A percentile compares a stretch with the other conserved stretches of the same genome.
Evolutionary conservation across 116 monocot species (phyloP).

Genomic region (Cymodocea nodosa): DNA sequence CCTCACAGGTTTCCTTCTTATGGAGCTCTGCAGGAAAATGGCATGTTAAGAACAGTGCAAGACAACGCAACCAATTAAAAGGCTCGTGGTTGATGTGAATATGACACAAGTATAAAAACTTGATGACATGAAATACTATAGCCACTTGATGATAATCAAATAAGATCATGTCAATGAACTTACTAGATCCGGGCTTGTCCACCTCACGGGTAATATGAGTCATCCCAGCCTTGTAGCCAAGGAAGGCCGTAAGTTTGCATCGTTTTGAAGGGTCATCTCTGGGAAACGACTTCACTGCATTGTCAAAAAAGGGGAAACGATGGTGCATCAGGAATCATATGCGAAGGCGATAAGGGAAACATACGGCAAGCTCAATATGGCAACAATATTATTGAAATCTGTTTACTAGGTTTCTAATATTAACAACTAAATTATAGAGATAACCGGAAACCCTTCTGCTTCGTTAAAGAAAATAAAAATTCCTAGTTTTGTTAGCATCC

Average conservation of each 20-base stretch:
- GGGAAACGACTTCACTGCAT: constrained; percentile 48
- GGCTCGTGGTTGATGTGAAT: too few species aligned
- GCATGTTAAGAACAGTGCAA: not conserved
- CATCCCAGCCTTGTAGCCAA: constrained; percentile 63
- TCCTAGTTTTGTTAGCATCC: too few species aligned
- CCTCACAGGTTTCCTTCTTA: constrained; percentile 78
- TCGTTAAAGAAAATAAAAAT: not conserved
- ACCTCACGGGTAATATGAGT: constrained; percentile 49
- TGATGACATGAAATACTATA: too few species aligned
- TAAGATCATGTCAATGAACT: not conserved
- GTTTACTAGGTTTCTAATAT: too few species aligned
- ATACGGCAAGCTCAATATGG: too few species aligned
- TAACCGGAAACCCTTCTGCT: not conserved
- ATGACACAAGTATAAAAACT: too few species aligned
- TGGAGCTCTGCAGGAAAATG: constrained; percentile 29
- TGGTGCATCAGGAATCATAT: too few species aligned
- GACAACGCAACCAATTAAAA: not conserved
- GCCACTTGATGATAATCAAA: too few species aligned
- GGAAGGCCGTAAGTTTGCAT: constrained; percentile 25
- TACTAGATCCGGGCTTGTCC: constrained; percentile 24
- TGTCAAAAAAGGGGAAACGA: too few species aligned
- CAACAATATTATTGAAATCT: too few species aligned
- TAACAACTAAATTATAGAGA: too few species aligned
- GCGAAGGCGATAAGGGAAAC: too few species aligned
- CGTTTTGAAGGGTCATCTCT: constrained; percentile 41